Conservation (phyloP, 331 rosid species). For the Telfairia occidentalis region DNA sequence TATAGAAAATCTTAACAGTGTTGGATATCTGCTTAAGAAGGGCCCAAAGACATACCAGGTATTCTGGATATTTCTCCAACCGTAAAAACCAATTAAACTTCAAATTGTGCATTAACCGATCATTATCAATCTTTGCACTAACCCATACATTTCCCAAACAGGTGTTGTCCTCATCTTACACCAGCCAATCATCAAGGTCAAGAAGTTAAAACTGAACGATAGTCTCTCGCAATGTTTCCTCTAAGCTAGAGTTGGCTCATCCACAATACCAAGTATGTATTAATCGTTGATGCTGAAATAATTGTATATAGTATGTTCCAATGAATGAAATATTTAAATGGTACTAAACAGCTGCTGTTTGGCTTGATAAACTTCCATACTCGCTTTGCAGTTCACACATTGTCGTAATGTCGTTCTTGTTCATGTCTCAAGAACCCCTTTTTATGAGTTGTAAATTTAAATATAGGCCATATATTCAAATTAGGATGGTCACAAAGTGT, state of each 20-base stretch:
- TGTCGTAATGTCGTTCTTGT: background rate
- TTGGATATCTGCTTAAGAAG: constrained; percentile 76
- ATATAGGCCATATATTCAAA: background rate
- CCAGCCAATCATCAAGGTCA: constrained; percentile 34
- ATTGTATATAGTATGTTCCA: background rate
- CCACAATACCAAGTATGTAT: background rate
- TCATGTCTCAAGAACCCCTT: background rate
- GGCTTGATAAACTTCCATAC: background rate
- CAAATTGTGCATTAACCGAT: background rate
- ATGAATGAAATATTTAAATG: background rate
- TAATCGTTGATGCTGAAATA: background rate
- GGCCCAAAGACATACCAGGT: constrained; percentile 94
- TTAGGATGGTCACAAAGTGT: background rate
- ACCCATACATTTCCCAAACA: constrained; percentile 9
- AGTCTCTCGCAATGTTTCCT: background rate
- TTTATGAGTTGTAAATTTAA: background rate
- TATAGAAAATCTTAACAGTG: constrained; percentile 69
- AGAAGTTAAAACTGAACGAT: constrained; percentile 13
- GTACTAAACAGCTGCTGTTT: background rate
- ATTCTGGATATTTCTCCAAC: background rate
- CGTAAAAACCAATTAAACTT: background rate
- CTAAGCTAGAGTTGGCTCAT: background rate
- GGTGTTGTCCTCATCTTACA: constrained; percentile 45
- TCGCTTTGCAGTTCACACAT: background rate
- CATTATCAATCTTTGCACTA: background rate